phyloP scores from a whole-genome alignment of 2,329 filamentous ascomycete genomes.

The Sclerotinia nivalis region DNA sequence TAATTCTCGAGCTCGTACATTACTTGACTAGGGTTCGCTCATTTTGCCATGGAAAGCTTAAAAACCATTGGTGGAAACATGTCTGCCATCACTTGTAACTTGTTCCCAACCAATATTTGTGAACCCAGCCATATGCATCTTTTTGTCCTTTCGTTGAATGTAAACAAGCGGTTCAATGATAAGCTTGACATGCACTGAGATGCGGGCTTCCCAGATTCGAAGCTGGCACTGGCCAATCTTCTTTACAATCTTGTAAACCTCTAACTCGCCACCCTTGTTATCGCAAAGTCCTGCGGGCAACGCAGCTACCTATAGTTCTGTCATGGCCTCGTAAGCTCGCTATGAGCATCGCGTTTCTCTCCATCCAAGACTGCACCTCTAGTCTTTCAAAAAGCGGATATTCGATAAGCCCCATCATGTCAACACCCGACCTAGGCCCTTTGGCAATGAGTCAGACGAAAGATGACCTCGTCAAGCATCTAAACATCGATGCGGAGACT shows the following conservation, averaged over 20 bases:
- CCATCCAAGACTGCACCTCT: constrained; percentile 17
- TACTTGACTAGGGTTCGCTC: neutral
- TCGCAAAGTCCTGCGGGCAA: neutral
- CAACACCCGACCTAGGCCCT: constrained; percentile 24
- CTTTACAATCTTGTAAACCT: neutral
- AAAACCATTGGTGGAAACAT: constrained; percentile 2
- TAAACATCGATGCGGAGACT: constrained; percentile 35
- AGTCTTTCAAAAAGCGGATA: constrained; percentile 11
- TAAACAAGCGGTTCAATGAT: neutral
- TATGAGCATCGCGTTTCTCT: constrained; percentile 10
- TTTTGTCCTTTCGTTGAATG: neutral
- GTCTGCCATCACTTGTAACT: neutral
- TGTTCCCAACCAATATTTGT: constrained; percentile 3
- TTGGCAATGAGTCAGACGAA: constrained; percentile 41
- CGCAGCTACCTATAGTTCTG: constrained; percentile 15
- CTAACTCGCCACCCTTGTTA: constrained; percentile 3
- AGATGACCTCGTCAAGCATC: constrained; percentile 38
- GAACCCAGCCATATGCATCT: neutral
- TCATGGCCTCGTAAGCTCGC: constrained; percentile 6
- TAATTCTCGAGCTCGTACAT: neutral
- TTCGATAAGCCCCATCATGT: constrained; percentile 16
- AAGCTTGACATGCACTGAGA: constrained; percentile 5
- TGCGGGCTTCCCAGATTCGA: neutral
- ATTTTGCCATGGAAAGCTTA: neutral
- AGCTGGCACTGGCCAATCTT: constrained; percentile 6